Base-by-base conservation (phyloP, 257 asterid species). In the Fraxinus excelsior region DNA sequence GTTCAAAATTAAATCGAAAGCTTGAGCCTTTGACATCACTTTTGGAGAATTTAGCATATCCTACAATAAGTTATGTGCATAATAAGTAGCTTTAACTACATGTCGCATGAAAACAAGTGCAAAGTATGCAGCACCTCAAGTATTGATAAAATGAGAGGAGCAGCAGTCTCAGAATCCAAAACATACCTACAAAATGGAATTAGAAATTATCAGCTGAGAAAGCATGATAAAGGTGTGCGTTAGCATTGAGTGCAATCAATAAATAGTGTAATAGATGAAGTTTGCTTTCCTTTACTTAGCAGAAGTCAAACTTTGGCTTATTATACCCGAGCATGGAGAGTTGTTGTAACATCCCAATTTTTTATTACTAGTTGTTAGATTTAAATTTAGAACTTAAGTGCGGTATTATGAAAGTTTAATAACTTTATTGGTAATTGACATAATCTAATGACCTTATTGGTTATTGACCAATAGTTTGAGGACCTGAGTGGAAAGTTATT, bases 1-100 rank as follows among this genome's bases (percentile, higher is more conserved):
- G 87, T 96, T 93, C 49, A 96, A 86, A 78, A 96, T 89, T 80
- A 96, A 84, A 90, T 96, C 99, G 84, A 96, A 96, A 80, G 97
- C 99, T 80, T 97, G 91, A 80, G 94, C 75, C 80, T 92, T 96
- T 79, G 99, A 96, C 84, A 84, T 92, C 83, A 88, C 85, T 72
- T 77, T 87, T 72, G 98, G 88, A 81, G 98, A 88, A 91, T 84
- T 87, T 67, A 93, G 88, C 96, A 96, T 96, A 87, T 92, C 98
- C 99, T 96, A 83, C 85, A 86, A 80, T 67, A 35, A 73, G 74
- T 79, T 76, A 44, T 28, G 79, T 56, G 73, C 40, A 78, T 68
- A 77, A 79, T 74, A 62, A 84, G 79, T 64, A 81, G 75, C 81
- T 74, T 73, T 66, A 81, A 74, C 70, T 67, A 71, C 66, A 75